Evolutionary conservation across 2,329 filamentous ascomycete genomes (phyloP).

Genomic region (Colletotrichum lupini): DNA sequence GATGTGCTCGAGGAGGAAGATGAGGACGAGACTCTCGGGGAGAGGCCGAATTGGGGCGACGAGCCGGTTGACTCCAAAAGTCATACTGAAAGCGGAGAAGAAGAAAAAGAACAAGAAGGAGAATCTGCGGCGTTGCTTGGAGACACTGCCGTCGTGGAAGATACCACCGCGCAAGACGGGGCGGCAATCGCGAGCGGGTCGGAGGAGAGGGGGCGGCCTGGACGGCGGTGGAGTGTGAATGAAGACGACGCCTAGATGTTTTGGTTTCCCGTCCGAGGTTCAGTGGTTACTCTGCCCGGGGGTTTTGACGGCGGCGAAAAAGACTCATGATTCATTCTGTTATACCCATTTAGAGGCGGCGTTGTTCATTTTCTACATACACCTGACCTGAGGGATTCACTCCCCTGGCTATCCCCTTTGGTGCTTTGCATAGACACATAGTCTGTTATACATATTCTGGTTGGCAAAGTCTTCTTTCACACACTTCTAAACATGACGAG

Average conservation of each 20-base stretch:
- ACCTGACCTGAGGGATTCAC: too few species aligned
- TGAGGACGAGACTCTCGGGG: conserved; percentile 11
- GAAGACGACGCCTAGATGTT: neutral
- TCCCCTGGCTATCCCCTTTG: neutral
- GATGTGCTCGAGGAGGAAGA: conserved; percentile 24
- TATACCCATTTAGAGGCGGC: conserved; percentile 36
- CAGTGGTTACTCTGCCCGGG: too few species aligned
- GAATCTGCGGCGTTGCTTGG: neutral
- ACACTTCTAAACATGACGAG: neutral
- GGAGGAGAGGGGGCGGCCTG: conserved; percentile 17
- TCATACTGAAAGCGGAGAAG: neutral
- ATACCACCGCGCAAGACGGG: neutral
- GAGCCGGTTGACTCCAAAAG: neutral
- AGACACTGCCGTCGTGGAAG: neutral
- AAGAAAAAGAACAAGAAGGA: neutral
- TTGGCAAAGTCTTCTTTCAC: neutral
- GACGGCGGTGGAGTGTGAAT: conserved; percentile 26
- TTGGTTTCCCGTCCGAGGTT: too few species aligned
- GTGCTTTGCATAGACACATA: neutral
- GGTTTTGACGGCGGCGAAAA: conserved; percentile 6
- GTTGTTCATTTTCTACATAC: too few species aligned
- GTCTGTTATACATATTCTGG: neutral
- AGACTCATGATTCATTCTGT: conserved; percentile 18
- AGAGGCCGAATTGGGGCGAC: conserved; percentile 1
- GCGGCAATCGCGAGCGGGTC: neutral